Base-by-base conservation (phyloP, 805 yeast species). In the Starmerella ratchasimensis region DNA sequence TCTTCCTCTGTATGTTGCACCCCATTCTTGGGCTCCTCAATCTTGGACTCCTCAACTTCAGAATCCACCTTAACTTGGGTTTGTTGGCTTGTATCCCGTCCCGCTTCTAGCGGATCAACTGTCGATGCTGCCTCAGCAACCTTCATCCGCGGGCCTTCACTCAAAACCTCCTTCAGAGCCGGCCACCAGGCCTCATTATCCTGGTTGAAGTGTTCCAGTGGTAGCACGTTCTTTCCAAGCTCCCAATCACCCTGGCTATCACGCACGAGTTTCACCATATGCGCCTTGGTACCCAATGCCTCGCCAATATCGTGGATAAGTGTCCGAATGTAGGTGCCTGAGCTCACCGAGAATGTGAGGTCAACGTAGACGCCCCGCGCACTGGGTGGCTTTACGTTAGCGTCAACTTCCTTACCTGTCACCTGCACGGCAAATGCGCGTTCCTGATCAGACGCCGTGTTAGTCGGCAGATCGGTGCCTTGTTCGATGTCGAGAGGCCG, bases 241-340 rank as follows among this genome's bases (percentile, higher is more conserved):
- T 71, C 73, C 95, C 96, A 90, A 32, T 79, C 79, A 2, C 82
- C 82, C 58, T 93, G 98, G 38, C 69, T 65, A 8, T 62, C 55
- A 52, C 99, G 70, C 8, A 73, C 67, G 39, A 90, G 68, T 47
- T 74, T 74, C 7, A 79, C 94, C 94, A 90, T 86, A 53, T 83
- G 83, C 0, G 94, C 82, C 19, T 81, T 72, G 0, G 86, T 73
- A 14, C 78, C 76, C 53, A 86, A 61, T 0, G 88, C 79, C 42
- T 79, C 70, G 2, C 94, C 97, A 31, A 81, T 65, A 52, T 90
- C 99, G 58, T 93, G 82, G 34, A 90, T 67, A 37, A 90, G 61
- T 2, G 95, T 79, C 47, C 99, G 69, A 34, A 90, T 84, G 52
- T 90, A 90, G 0, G 97, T 90, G 1, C 99, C 99, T 0, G 96